phyloP scores from a whole-genome alignment of 768 basidiomycete species.

The Astraeus odoratus region DNA sequence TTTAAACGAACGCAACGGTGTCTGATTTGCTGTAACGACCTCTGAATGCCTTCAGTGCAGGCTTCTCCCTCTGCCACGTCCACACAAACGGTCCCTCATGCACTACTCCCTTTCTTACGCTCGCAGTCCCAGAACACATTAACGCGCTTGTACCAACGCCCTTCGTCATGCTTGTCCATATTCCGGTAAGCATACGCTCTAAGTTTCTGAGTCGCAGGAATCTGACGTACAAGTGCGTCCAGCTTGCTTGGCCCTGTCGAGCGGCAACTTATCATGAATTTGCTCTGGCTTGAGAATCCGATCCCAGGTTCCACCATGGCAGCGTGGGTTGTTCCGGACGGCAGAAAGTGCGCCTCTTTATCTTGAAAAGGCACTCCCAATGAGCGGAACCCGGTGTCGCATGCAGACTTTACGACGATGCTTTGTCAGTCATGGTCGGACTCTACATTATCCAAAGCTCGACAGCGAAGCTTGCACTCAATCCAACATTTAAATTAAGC shows the following conservation, averaged over 20 bases:
- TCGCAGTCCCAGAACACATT: constrained; percentile 73
- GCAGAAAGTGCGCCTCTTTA: constrained; percentile 49
- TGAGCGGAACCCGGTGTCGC: not conserved
- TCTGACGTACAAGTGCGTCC: constrained; percentile 4
- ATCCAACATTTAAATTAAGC: constrained; percentile 68
- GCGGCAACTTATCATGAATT: constrained; percentile 79
- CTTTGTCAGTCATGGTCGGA: constrained; percentile 53
- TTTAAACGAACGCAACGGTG: not conserved
- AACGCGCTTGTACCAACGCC: constrained; percentile 73
- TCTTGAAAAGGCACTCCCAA: constrained; percentile 1
- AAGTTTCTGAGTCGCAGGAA: not conserved
- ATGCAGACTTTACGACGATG: constrained; percentile 63
- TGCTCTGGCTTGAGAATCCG: constrained; percentile 81
- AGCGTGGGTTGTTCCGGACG: constrained; percentile 70
- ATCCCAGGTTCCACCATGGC: constrained; percentile 62
- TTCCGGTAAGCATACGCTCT: constrained; percentile 68
- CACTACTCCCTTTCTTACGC: constrained; percentile 72
- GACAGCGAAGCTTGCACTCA: constrained; percentile 58
- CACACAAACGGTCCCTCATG: constrained; percentile 41
- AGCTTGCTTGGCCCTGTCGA: constrained; percentile 76
- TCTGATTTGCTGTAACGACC: not conserved
- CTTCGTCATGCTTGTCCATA: constrained; percentile 85
- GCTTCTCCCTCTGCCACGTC: constrained; percentile 10
- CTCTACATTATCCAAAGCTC: constrained; percentile 66
- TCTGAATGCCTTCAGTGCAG: constrained; percentile 20